Percentiles rank a stretch among this genome's conserved stretches.
Evolutionary conservation across 805 yeast genomes (phyloP).

Genomic region (Cyberlindnera bimundalis): DNA sequence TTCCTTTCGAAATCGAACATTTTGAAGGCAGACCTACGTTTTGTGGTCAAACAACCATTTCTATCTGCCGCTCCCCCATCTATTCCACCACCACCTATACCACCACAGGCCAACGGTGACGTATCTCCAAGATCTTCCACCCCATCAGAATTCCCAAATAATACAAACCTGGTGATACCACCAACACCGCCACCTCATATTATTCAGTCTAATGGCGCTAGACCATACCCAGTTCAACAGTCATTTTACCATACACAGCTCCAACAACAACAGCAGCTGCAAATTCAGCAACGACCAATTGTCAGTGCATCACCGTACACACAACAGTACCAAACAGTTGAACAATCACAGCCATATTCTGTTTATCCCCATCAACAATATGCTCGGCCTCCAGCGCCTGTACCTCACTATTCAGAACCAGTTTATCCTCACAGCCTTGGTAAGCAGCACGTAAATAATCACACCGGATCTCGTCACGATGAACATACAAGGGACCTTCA

Average conservation of each 20-base stretch:
- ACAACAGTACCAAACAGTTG: conserved; percentile 1
- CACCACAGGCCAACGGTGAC: conserved; percentile 1
- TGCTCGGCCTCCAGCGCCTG: conserved; percentile 5
- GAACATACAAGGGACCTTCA: conserved; percentile 5
- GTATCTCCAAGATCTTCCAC: not conserved
- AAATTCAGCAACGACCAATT: no score
- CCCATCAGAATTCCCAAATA: not conserved
- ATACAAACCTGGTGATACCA: conserved; percentile 7
- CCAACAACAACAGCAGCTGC: conserved; percentile 2
- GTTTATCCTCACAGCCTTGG: no score
- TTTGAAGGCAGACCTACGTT: conserved; percentile 17
- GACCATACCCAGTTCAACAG: conserved; percentile 16
- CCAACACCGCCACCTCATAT: conserved; percentile 12
- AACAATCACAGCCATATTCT: no score
- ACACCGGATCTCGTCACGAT: not conserved
- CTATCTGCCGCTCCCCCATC: conserved; percentile 31
- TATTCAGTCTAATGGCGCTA: not conserved
- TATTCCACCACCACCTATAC: conserved; percentile 24
- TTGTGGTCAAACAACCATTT: conserved; percentile 27
- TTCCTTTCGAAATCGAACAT: conserved; percentile 30
- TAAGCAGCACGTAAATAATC: no score
- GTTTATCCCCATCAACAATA: conserved; percentile 3
- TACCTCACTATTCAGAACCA: conserved; percentile 2
- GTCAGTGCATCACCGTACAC: not conserved
- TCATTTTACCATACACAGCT: conserved; percentile 9